Evolutionary conservation across 305 asterid genomes (phyloP).

Genomic region (Nicotiana rustica): DNA sequence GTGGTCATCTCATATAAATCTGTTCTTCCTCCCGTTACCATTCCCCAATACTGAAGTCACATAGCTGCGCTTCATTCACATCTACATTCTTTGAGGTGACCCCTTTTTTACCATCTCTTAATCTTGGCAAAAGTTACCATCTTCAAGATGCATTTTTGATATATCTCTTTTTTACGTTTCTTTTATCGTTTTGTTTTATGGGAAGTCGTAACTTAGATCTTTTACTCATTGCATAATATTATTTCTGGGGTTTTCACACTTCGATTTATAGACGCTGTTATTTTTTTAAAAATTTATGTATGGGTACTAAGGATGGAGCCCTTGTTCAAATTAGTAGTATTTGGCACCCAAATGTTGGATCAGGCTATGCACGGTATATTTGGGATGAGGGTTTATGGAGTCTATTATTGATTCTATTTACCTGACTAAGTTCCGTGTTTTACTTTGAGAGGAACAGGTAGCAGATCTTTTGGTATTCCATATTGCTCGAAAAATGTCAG

Average conservation of each 20-base stretch:
- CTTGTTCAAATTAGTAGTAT: neutral
- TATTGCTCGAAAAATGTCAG: constrained; percentile 30
- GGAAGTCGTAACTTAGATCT: no score
- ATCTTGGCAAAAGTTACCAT: neutral
- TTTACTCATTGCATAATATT: neutral
- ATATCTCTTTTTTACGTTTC: neutral
- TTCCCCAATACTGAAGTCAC: neutral
- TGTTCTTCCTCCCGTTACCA: neutral
- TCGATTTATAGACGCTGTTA: neutral
- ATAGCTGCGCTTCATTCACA: neutral
- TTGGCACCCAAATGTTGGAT: constrained; percentile 11
- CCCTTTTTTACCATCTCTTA: neutral
- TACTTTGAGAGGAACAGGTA: constrained; percentile 24
- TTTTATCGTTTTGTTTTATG: no score
- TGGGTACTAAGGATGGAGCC: neutral
- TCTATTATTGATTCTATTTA: constrained; percentile 15
- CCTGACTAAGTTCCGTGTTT: constrained; percentile 29
- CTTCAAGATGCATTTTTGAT: neutral
- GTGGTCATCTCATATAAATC: constrained; percentile 6
- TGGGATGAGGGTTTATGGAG: constrained; percentile 31
- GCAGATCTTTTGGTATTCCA: constrained; percentile 11
- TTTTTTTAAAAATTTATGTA: neutral
- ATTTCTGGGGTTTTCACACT: neutral
- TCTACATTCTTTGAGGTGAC: constrained; percentile 16
- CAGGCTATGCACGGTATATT: neutral